Percentiles rank a stretch among this genome's conserved stretches.
Evolutionary conservation across 2,329 filamentous ascomycete genomes (phyloP).

Genomic region (Tolypocladium nubicola): DNA sequence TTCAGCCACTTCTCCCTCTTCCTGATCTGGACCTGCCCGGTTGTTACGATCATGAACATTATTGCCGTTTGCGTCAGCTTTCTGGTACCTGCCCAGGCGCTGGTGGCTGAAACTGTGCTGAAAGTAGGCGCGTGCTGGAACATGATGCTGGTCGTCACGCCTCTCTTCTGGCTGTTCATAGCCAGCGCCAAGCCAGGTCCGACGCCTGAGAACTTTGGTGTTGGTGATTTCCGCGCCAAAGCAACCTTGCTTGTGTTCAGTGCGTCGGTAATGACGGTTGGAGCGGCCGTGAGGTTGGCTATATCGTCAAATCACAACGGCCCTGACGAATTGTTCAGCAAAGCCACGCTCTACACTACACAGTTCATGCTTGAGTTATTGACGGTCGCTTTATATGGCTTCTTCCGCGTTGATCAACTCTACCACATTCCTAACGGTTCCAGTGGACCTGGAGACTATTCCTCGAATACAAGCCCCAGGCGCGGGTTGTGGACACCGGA

Average conservation of each 20-base stretch:
- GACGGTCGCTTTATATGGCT: conserved; percentile 14
- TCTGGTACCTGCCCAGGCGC: conserved; percentile 1
- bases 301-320: conserved; percentile 8
- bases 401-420: conserved; percentile 15
- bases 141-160: conserved; percentile 11
- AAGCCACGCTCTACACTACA: conserved; percentile 23
- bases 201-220: conserved; percentile 19
- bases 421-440: conserved; percentile 20
- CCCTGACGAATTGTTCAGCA: conserved; percentile 17
- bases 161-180: conserved; percentile 12
- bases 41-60: conserved; percentile 20
- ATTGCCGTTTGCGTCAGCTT: conserved; percentile 15
- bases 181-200: conserved; percentile 15
- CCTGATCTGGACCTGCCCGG: conserved; percentile 15
- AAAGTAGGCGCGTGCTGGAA: conserved; percentile 11
- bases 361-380: conserved; percentile 20
- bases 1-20: conserved; percentile 13
- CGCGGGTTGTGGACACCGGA: neutral
- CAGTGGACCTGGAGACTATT: neutral
- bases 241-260: conserved; percentile 13
- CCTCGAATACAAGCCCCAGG: no score
- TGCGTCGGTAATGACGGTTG: conserved; percentile 8
- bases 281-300: conserved; percentile 13
- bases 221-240: conserved; percentile 18
- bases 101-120: conserved; percentile 6